These are phyloP conservation scores for Irpex sp. DNA, from an alignment of 1,284 basidiomycete genomes.

Conservation along the genomic window DNA sequence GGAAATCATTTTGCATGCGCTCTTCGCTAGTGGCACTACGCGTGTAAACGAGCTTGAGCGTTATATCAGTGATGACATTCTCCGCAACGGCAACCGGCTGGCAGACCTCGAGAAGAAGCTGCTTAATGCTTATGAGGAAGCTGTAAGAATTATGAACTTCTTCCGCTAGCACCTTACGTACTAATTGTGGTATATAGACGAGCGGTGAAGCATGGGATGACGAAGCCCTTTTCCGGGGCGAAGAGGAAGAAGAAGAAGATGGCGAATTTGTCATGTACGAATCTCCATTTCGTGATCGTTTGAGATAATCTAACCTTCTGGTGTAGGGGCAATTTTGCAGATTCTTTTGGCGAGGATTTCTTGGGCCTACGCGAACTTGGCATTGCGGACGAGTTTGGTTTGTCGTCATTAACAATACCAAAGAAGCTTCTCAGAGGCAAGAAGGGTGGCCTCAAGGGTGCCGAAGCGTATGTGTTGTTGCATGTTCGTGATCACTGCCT, in stretches of 20 bases:
- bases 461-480: slow-evolving; percentile 44
- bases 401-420: slow-evolving; percentile 77
- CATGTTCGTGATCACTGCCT: slow-evolving; percentile 11
- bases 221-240: slow-evolving; percentile 70
- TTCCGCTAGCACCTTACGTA: background rate
- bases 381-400: slow-evolving; percentile 85
- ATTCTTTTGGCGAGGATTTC: slow-evolving; percentile 90
- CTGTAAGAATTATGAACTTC: slow-evolving; percentile 39
- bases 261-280: slow-evolving; percentile 70
- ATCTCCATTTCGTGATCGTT: background rate
- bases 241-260: slow-evolving; percentile 75
- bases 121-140: slow-evolving; percentile 77
- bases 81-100: slow-evolving; percentile 77
- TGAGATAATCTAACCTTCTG: background rate
- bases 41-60: slow-evolving; percentile 76
- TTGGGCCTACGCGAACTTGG: slow-evolving; percentile 87
- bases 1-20: slow-evolving; percentile 90
- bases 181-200: slow-evolving; percentile 33
- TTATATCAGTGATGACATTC: slow-evolving; percentile 88
- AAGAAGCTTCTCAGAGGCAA: slow-evolving; percentile 76
- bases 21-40: slow-evolving; percentile 84
- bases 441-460: slow-evolving; percentile 35
- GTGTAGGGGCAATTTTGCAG: slow-evolving; percentile 80
- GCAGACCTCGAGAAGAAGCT: slow-evolving; percentile 85
- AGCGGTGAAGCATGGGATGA: slow-evolving; percentile 65